These are phyloP conservation scores for Medicago arabica DNA, from an alignment of 306 rosid species.

Conservation along the genomic window DNA sequence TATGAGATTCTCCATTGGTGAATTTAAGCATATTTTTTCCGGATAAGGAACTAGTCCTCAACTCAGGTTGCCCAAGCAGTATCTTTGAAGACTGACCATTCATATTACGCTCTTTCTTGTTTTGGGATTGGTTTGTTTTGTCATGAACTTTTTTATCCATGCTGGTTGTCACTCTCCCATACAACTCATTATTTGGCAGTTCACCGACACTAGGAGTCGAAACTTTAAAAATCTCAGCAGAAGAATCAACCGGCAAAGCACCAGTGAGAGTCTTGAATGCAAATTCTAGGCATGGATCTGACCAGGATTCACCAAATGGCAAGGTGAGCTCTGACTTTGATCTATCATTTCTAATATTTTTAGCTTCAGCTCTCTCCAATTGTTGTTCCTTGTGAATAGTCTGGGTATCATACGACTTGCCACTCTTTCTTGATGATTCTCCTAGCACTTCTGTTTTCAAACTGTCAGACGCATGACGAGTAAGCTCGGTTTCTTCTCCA, in stretches of 20 bases:
- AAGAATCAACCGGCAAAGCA: constrained; percentile 71
- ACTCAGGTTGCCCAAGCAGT: constrained; percentile 52
- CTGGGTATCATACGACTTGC: constrained; percentile 43
- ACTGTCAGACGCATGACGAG: constrained; percentile 42
- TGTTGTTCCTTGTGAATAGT: constrained; percentile 50
- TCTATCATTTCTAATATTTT: constrained; percentile 45
- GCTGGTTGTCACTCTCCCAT: constrained; percentile 45
- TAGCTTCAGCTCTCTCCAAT: constrained; percentile 50
- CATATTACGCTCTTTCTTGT: constrained; percentile 51
- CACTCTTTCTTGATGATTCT: constrained; percentile 42
- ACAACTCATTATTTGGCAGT: constrained; percentile 43
- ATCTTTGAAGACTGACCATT: constrained; percentile 50
- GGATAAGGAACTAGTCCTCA: constrained; percentile 41
- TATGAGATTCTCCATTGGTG: constrained; percentile 25
- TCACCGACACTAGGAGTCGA: constrained; percentile 42
- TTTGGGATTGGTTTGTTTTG: constrained; percentile 50
- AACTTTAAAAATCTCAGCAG: constrained; percentile 44
- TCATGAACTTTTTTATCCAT: constrained; percentile 43
- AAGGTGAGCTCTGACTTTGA: constrained; percentile 54
- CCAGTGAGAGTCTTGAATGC: constrained; percentile 94
- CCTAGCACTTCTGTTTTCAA: constrained; percentile 33
- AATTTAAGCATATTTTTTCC: constrained; percentile 47
- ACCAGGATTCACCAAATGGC: constrained; percentile 73
- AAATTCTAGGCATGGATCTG: constrained; percentile 92
- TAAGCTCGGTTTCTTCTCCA: constrained; percentile 36